Evolutionary conservation across 192 early-diverging fungal genomes (phyloP), one percentile per base, ranked within the genome.

Genomic region (Dissophora globulifera): DNA sequence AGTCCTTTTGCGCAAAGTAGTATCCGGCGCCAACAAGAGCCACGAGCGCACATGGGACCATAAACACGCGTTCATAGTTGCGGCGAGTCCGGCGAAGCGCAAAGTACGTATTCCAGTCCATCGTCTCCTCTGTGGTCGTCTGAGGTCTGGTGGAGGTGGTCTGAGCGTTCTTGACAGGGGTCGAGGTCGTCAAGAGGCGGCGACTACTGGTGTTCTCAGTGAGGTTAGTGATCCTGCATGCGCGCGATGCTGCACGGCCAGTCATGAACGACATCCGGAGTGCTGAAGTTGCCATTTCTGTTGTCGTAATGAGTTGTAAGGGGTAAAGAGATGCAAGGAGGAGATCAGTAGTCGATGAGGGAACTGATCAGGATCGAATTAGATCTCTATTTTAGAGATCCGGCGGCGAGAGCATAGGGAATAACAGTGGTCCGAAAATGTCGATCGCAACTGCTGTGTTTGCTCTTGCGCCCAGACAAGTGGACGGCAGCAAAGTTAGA

Each of bases 91-190:
- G 67, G 38, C 91, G 88, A 50, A 92, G 62, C 16, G 64, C 60
- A 67, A 92, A 92, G 67, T 90, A 92, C 19, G 87, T 80, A 8
- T 85, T 78, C 91, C 89, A 90, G 25, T 71, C 60, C 69, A 71
- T 71, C 4, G 42, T 69, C 43, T 90, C 38, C 15, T 26, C 43
- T 7, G 42, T 38, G 31, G 32, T 15, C 47, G 45, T 35, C 3
- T 29, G 19, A 25, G 56, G 30, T 25, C 19, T 52, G 19, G 27
- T 4, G 29, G 16, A 17, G 22, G 12, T 38, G 45, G 43, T 55
- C 27, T 56, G 38, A 49, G 62, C 47, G 54, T 33, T 63, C 48
- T 29, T 74, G 5, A 29, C 11, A 41, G 70, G 61, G 17, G 31
- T 41, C 30, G 62, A 67, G 50, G 57, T 56, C 16, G 62, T 76